Conservation (phyloP, 2,329 filamentous ascomycete species). For the Trichoderma afroharzianum region DNA sequence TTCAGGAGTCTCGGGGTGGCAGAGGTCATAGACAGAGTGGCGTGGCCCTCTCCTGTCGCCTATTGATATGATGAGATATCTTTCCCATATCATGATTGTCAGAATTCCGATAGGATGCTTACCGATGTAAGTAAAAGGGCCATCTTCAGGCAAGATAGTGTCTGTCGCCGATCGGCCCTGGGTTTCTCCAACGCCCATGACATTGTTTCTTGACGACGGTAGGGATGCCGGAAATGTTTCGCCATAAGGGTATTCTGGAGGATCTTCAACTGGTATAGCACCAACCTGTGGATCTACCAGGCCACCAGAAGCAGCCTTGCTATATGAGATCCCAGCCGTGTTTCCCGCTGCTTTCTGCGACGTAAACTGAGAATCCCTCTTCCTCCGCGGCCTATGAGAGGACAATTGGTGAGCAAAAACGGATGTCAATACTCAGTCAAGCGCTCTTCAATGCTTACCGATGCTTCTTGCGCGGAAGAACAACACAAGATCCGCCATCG, state of each 20-base stretch:
- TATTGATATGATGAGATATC: not conserved
- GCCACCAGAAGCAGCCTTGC: not conserved
- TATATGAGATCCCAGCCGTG: not conserved
- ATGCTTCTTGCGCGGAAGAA: conserved; percentile 7
- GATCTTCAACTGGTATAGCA: not conserved
- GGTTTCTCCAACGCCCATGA: not conserved
- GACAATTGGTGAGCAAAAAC: not conserved
- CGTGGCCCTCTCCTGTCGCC: not conserved
- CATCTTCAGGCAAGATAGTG: not conserved
- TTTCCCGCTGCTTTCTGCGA: not conserved
- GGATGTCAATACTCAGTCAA: not conserved
- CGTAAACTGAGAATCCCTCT: not conserved
- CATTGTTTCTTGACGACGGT: not conserved
- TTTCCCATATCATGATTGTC: not conserved
- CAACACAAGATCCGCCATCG: not conserved
- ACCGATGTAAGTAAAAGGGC: conserved; percentile 2
- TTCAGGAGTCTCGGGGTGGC: conserved; percentile 3
- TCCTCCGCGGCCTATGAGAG: not conserved
- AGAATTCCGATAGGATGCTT: not conserved
- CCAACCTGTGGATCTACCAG: not conserved
- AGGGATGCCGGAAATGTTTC: not conserved
- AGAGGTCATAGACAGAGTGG: conserved; percentile 8
- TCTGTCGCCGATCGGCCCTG: not conserved
- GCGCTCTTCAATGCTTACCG: not conserved
- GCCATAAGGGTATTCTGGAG: not conserved